Percentiles rank a stretch among this genome's conserved stretches.
phyloP scores from a whole-genome alignment of 202 grass and related monocot species.

The Brachypodium distachyon region DNA sequence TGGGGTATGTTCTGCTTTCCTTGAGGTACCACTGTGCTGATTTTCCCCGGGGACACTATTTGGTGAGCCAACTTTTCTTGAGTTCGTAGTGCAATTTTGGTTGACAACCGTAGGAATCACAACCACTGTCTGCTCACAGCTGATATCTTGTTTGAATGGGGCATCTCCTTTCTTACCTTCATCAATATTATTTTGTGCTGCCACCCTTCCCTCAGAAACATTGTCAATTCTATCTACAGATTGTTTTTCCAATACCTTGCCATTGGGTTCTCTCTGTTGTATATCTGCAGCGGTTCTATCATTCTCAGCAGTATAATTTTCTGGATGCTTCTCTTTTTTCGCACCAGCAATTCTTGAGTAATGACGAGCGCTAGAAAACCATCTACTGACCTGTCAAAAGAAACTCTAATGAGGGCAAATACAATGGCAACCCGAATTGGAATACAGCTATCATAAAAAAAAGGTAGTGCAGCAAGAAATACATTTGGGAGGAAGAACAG shows the following conservation, averaged over 20 bases:
- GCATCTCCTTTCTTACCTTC: conserved; percentile 15
- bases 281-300: background rate
- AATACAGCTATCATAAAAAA: background rate
- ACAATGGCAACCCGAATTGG: background rate
- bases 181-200: conserved; percentile 13
- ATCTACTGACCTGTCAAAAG: conserved; percentile 64
- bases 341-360: conserved; percentile 28
- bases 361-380: conserved; percentile 66
- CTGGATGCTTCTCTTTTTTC: conserved; percentile 33
- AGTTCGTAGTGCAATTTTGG: background rate
- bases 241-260: conserved; percentile 2
- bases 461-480: conserved; percentile 13
- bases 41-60: background rate
- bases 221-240: conserved; percentile 18
- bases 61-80: background rate
- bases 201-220: conserved; percentile 1
- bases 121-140: background rate
- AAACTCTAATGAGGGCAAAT: conserved; percentile 20
- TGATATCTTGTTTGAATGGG: background rate
- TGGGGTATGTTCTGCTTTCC: conserved; percentile 12
- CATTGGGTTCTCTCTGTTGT: conserved; percentile 1
- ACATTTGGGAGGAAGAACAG: background rate
- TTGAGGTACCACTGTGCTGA: conserved; percentile 13
- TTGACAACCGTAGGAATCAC: background rate
- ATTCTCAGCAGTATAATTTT: conserved; percentile 21